Base-by-base conservation (phyloP, 2,329 filamentous ascomycete species). In the Trichothecium roseum region DNA sequence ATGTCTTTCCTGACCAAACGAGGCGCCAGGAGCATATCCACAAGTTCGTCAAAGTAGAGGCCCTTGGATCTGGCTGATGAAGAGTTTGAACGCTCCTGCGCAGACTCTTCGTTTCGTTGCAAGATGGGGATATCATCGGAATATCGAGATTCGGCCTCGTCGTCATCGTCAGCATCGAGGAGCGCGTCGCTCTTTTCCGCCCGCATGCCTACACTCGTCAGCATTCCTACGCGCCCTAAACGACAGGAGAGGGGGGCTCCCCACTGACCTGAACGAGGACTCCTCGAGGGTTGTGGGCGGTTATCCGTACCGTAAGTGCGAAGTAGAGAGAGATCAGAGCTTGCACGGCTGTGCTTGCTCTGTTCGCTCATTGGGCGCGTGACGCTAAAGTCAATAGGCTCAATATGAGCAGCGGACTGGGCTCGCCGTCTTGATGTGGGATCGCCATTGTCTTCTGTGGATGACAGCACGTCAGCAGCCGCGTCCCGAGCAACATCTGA, bases 1-100 rank as follows among this genome's bases (percentile, higher is more conserved):
- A 74, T 72, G 52, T 96, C 91, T n/a, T 80, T 72, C 51, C 85
- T 87, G 18, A 84, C 87, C 63, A 89, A 80, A 26, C 84, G 84
- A 42, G 84, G 74, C 1, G 80, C 73, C 17, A 96, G 69, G 28
- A 98, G 69, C n/a, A 87, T 81, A 56, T 94, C 86, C 15, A 96
- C 85, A 4, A 91, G 64, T 37, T 87, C 81, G 41, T 83, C 78
- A 45, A 81, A 76, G 3, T 64, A 63, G 14, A 77, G 57, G 3
- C 76, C 76, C 2, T 60, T 52, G 33, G 62, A 55, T 50, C 69
- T 77, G 18, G 63, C 55, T 8, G 68, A 63, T 32, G 54, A 60
- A 18, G 62, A 57, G 40, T 74, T 69, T 6, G 20, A 24, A 10
- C 6, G 20, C 20, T 24, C 20, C 20, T 24, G 20, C 15, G 73